These are phyloP conservation scores for Citrus sp. DNA, from an alignment of 345 rosid species.

Conservation along the genomic window DNA sequence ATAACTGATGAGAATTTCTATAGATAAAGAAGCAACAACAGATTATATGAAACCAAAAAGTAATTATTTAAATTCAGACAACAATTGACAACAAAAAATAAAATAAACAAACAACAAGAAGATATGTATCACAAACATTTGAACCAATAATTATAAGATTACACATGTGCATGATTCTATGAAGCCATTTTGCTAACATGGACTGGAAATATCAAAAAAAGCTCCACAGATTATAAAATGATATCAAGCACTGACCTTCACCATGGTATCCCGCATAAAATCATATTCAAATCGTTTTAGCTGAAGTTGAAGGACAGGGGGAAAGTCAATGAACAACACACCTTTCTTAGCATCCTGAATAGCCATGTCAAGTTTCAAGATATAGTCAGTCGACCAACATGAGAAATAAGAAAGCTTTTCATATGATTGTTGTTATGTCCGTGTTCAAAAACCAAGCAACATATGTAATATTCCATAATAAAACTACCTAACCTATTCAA, in stretches of 20 bases:
- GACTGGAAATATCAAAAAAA: background rate
- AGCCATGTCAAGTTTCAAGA: slow-evolving; percentile 6
- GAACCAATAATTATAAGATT: background rate
- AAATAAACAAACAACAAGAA: background rate
- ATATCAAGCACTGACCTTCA: slow-evolving; percentile 59
- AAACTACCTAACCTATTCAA: slow-evolving; percentile 1
- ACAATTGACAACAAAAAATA: background rate
- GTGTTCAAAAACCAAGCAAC: background rate
- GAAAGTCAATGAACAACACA: slow-evolving; percentile 84
- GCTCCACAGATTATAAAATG: background rate
- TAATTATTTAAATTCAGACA: background rate
- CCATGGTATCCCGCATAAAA: slow-evolving; percentile 90
- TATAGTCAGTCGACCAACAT: background rate
- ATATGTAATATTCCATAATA: background rate
- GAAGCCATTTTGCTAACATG: background rate
- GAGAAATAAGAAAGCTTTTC: background rate
- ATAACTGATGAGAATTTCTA: background rate
- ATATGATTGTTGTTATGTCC: background rate
- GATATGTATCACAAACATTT: background rate
- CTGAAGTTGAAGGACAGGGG: slow-evolving; percentile 98
- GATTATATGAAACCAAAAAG: background rate
- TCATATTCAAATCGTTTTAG: slow-evolving; percentile 94
- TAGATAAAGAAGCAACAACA: background rate
- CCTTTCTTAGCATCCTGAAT: slow-evolving; percentile 96
- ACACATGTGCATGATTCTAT: background rate